phyloP scores from a whole-genome alignment of 1,284 basidiomycete genomes.

The Ceratobasidium sp. region DNA sequence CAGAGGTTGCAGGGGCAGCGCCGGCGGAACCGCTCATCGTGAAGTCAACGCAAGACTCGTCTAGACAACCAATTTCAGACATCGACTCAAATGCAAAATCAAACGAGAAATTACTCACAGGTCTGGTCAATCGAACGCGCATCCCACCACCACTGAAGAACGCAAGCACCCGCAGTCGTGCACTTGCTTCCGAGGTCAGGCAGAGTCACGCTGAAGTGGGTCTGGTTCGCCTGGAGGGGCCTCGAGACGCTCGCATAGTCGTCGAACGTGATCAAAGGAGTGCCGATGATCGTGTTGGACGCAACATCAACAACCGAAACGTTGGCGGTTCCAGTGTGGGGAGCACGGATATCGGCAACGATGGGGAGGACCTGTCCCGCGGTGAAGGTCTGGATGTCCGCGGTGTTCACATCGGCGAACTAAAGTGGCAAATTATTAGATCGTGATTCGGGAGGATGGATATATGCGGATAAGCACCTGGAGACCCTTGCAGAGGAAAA shows the following conservation, averaged over 20 bases:
- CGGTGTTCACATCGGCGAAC: conserved; percentile 32
- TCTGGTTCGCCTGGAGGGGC: conserved; percentile 8
- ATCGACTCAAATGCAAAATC: not conserved
- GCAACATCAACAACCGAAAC: conserved; percentile 46
- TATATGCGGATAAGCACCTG: not conserved
- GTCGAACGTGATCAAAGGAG: conserved; percentile 24
- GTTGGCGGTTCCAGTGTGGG: conserved; percentile 25
- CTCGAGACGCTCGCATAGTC: not conserved
- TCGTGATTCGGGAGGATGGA: not conserved
- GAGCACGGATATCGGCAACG: conserved; percentile 22
- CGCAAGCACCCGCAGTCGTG: conserved; percentile 44
- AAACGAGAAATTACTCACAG: conserved; percentile 16
- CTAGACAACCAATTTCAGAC: not conserved
- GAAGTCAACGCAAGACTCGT: conserved; percentile 40
- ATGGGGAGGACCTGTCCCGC: conserved; percentile 28
- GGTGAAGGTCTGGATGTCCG: conserved; percentile 29
- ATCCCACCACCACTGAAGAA: conserved; percentile 43
- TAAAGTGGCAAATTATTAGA: not conserved
- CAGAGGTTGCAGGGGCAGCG: not conserved
- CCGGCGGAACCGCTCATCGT: conserved; percentile 25
- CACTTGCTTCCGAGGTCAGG: conserved; percentile 48
- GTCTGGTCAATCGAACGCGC: conserved; percentile 24
- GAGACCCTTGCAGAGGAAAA: conserved; percentile 27
- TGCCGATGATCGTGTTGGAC: conserved; percentile 48
- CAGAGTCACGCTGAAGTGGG: conserved; percentile 47